Percentiles rank a stretch among this genome's conserved stretches.
Evolutionary conservation across 495 filamentous ascomycete species (phyloP).

Genomic region (Lasiosphaeria ovina): DNA sequence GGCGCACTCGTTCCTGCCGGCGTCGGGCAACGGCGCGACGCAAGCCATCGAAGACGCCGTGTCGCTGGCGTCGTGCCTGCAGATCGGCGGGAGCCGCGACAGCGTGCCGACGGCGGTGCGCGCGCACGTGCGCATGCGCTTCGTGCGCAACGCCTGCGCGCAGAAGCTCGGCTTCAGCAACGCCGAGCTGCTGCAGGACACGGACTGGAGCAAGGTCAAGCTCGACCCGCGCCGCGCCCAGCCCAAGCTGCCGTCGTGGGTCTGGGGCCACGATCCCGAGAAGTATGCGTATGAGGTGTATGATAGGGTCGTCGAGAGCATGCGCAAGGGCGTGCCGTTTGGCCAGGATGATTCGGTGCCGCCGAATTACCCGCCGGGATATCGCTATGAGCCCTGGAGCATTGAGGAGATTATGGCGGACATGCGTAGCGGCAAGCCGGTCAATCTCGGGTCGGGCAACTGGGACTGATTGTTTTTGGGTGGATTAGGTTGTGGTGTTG

Average conservation of each 20-base stretch:
- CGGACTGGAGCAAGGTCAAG: constrained; percentile 56
- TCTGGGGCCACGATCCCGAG: constrained; percentile 58
- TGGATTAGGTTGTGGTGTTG: too few species aligned
- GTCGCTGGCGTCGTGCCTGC: constrained; percentile 59
- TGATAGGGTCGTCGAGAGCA: constrained; percentile 39
- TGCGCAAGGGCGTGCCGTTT: constrained; percentile 38
- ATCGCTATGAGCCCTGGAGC: constrained; percentile 47
- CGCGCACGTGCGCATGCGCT: constrained; percentile 51
- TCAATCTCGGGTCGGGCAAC: constrained; percentile 39
- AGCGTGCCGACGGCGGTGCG: constrained; percentile 52
- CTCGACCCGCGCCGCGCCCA: constrained; percentile 50
- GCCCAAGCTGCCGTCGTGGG: constrained; percentile 53
- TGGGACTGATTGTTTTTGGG: constrained; percentile 29
- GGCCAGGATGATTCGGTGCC: constrained; percentile 39
- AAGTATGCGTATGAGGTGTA: constrained; percentile 56
- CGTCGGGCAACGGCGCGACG: constrained; percentile 64
- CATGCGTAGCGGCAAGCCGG: constrained; percentile 32
- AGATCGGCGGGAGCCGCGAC: constrained; percentile 54
- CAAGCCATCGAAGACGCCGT: constrained; percentile 71
- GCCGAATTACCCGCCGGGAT: constrained; percentile 44
- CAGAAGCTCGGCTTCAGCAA: constrained; percentile 58
- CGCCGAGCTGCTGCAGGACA: constrained; percentile 54
- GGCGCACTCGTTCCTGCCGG: constrained; percentile 68
- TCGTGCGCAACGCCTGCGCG: constrained; percentile 54
- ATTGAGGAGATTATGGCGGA: constrained; percentile 44